Evolutionary conservation across 1,284 basidiomycete genomes (phyloP).

Genomic region (Flammula alnicola): DNA sequence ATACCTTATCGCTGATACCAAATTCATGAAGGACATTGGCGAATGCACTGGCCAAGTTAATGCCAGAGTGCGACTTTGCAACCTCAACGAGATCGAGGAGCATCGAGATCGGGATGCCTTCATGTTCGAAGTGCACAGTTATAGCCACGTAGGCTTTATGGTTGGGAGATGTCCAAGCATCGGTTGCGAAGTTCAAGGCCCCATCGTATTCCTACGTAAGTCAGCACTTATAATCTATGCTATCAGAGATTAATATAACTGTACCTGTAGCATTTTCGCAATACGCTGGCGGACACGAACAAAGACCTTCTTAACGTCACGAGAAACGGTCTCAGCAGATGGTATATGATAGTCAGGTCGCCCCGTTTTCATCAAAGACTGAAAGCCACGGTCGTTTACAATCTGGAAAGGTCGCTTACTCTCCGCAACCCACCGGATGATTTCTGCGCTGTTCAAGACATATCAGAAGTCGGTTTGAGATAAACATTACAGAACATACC

Average conservation of each 20-base stretch:
- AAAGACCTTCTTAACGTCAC: conserved; percentile 2
- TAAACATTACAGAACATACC: no score
- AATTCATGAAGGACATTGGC: conserved; percentile 16
- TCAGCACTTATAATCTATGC: no score
- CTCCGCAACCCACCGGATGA: conserved; percentile 11
- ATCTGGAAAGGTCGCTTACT: conserved; percentile 2
- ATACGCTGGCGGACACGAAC: not conserved
- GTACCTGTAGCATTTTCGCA: conserved; percentile 7
- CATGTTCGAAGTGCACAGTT: conserved; percentile 16
- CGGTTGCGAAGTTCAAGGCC: conserved; percentile 17
- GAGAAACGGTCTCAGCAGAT: not conserved
- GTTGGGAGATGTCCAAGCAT: conserved; percentile 18
- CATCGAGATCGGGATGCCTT: conserved; percentile 6
- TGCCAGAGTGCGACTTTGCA: conserved; percentile 11
- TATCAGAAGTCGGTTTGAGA: no score
- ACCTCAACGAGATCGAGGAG: conserved; percentile 20
- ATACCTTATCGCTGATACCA: conserved; percentile 18
- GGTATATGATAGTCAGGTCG: conserved; percentile 1
- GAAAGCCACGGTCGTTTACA: conserved; percentile 1
- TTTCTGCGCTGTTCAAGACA: conserved; percentile 1
- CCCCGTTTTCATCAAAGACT: conserved; percentile 4
- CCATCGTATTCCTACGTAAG: conserved; percentile 19
- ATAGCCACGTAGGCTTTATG: conserved; percentile 13
- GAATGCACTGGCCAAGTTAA: conserved; percentile 19
- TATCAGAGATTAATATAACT: not conserved